Evolutionary conservation across 257 asterid genomes (phyloP), one percentile per base, ranked within the genome.

Genomic region (Solanum bukasovii): DNA sequence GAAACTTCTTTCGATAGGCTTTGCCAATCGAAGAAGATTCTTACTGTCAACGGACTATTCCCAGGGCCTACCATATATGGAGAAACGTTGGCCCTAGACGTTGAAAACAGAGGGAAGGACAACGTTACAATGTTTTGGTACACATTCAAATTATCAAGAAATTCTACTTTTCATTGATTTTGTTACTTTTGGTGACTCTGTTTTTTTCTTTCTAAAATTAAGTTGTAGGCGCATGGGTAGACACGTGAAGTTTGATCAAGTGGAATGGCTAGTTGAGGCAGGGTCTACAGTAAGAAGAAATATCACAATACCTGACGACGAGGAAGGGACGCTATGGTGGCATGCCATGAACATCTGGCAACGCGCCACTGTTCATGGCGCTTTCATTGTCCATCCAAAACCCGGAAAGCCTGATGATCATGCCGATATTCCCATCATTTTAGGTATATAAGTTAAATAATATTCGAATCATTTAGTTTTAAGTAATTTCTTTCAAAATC

Each of bases 321-420:
- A 88, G 1, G 42, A 71, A 9, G 95, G 95, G 11, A 94, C 93
- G 2, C 4, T 94, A 35, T 92, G 95, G 96, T 94, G 95, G 96
- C 95, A 93, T 42, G 96, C 96, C 0, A 92, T 91, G 12, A 92
- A 93, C 33, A 90, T 92, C 0, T 93, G 96, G 95, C 90, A 94
- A 0, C 27, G 95, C 3, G 93, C 93, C 9, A 94, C 97, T 1
- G 94, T 93, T 4, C 93, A 89, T 29, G 95, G 95, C 14, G 93
- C 93, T 0, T 87, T 94, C 0, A 42, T 94, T 44, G 88, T 94
- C 13, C 65, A 83, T 16, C 94, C 95, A 1, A 74, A 20, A 7
- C 35, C 14, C 2, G 59, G 87, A n/a, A 87, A 75, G 46, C 46
- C 46, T 44, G 1, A 44, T 44, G 52, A 44, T 44, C 52, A 44